These are phyloP conservation scores for Xerocomus alliaceus DNA, from an alignment of 1,284 basidiomycete genomes.

Conservation along the genomic window DNA sequence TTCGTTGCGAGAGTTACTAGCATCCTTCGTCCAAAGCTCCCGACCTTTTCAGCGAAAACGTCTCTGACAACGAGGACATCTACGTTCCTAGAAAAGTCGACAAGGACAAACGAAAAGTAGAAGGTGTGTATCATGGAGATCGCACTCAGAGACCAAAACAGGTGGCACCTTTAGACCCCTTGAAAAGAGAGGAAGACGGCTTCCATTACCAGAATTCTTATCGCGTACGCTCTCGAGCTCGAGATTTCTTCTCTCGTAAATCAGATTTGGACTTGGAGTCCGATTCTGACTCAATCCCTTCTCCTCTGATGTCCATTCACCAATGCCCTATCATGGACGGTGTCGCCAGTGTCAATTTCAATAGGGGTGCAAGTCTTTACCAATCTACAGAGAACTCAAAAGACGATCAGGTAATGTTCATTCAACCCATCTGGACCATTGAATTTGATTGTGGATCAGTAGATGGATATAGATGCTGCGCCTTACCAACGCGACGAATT, in stretches of 20 bases:
- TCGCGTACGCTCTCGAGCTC: neutral
- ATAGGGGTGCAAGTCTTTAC: slow-evolving; percentile 24
- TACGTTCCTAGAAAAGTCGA: slow-evolving; percentile 15
- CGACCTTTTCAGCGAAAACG: slow-evolving; percentile 28
- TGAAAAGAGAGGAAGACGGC: neutral
- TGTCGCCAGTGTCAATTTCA: neutral
- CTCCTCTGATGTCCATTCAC: slow-evolving; percentile 1
- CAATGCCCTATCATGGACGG: too few species aligned
- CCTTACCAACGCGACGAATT: slow-evolving; percentile 17
- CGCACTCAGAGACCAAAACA: neutral
- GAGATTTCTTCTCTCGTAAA: neutral
- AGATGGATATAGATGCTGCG: slow-evolving; percentile 32
- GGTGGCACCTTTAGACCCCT: neutral
- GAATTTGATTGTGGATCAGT: neutral
- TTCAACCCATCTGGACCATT: neutral
- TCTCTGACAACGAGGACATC: neutral
- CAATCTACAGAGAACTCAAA: slow-evolving; percentile 19
- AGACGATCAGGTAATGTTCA: slow-evolving; percentile 20
- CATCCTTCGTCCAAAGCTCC: slow-evolving; percentile 14
- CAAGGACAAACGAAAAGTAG: slow-evolving; percentile 28
- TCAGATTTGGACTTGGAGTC: slow-evolving; percentile 16
- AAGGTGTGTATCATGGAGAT: slow-evolving; percentile 12
- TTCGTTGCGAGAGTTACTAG: neutral
- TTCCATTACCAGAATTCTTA: neutral
- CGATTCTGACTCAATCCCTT: slow-evolving; percentile 11